Conservation (phyloP, 768 basidiomycete species). For the Tulasnella sp. region DNA sequence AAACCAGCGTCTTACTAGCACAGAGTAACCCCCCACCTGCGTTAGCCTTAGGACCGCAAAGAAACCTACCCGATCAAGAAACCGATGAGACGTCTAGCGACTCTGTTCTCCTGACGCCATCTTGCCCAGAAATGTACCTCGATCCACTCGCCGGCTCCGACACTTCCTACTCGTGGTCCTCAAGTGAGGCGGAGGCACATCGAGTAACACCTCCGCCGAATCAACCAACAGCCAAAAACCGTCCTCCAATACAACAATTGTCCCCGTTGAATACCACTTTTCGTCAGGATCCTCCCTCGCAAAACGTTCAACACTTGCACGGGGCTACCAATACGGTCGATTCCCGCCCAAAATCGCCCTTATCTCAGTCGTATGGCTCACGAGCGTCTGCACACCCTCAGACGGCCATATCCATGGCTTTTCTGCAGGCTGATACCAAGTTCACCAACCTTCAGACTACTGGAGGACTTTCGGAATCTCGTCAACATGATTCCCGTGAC, state of each 20-base stretch:
- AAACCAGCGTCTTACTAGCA: neutral
- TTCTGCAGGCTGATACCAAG: neutral
- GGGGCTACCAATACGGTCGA: neutral
- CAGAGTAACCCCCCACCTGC: neutral
- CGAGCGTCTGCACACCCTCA: neutral
- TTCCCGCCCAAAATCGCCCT: neutral
- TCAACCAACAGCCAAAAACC: no score
- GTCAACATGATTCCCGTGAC: neutral
- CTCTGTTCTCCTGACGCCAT: neutral
- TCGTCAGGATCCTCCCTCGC: neutral
- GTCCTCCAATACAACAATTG: neutral
- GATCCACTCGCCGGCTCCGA: neutral
- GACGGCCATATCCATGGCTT: neutral
- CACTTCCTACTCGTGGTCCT: neutral
- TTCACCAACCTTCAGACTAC: neutral
- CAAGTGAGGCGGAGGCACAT: neutral
- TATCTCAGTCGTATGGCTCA: neutral
- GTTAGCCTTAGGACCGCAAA: neutral
- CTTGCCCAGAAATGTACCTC: neutral
- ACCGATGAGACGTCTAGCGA: neutral
- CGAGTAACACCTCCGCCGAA: neutral
- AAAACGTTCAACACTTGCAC: neutral
- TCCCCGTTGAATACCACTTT: neutral
- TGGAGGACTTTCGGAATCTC: neutral
- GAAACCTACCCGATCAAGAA: neutral